These are phyloP conservation scores for Gnomoniopsis smithogilvyi DNA, from an alignment of 2,329 filamentous ascomycete genomes.

Conservation along the genomic window DNA sequence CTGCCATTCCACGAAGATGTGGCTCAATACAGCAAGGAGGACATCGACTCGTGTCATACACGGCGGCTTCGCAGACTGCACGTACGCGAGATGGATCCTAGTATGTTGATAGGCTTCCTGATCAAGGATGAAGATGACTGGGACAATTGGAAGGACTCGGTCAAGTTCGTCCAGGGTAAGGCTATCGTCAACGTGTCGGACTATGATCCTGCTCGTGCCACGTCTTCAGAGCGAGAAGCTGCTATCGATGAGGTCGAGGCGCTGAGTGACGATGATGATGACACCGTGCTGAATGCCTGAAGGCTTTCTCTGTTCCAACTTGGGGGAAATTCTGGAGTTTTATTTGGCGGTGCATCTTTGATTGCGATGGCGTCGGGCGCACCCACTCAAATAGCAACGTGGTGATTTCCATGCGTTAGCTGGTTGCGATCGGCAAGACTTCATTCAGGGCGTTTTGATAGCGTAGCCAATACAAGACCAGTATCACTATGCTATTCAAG, in stretches of 20 bases:
- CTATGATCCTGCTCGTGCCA: conserved; percentile 57
- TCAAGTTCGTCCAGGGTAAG: conserved; percentile 76
- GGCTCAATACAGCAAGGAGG: conserved; percentile 62
- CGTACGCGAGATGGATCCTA: conserved; percentile 92
- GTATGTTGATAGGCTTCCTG: conserved; percentile 93
- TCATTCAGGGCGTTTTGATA: background rate
- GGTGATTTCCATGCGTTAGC: background rate
- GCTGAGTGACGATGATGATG: conserved; percentile 66
- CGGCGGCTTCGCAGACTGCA: conserved; percentile 77
- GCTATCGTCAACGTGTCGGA: conserved; percentile 82
- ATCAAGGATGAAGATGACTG: conserved; percentile 82
- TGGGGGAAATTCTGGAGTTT: background rate
- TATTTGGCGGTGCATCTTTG: background rate
- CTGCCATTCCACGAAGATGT: conserved; percentile 61
- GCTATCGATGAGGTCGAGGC: conserved; percentile 89
- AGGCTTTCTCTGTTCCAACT: background rate
- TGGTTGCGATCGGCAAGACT: background rate
- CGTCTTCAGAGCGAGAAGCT: conserved; percentile 58
- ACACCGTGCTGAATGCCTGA: conserved; percentile 24
- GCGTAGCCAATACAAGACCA: background rate
- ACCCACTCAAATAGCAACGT: background rate
- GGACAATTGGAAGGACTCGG: conserved; percentile 73
- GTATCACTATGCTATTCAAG: background rate
- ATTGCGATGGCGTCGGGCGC: background rate
- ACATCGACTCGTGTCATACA: conserved; percentile 83